Evolutionary conservation across 257 asterid genomes (phyloP).

Genomic region (Petunia axillaris): DNA sequence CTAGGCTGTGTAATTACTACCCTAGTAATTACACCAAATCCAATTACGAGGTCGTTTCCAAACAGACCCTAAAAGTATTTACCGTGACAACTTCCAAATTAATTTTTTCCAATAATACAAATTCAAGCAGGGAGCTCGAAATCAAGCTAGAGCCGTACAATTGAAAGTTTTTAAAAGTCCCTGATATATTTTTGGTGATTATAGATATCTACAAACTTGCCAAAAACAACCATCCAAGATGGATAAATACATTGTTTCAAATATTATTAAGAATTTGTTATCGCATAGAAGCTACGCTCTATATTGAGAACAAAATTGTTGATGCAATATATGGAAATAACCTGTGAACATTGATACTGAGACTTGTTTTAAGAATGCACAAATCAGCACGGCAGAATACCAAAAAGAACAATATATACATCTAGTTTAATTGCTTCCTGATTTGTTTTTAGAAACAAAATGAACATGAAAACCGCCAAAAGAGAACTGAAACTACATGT

Average conservation of each 20-base stretch:
- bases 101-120: not conserved
- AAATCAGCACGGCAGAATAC: no score
- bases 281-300: not conserved
- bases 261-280: no score
- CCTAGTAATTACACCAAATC: no score
- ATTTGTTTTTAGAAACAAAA: not conserved
- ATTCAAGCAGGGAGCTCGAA: not conserved
- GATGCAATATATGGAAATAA: not conserved
- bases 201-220: no score
- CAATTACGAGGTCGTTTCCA: no score
- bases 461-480: not conserved
- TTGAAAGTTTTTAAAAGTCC: no score
- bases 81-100: not conserved
- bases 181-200: no score
- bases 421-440: not conserved
- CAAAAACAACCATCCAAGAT: no score
- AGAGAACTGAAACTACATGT: not conserved
- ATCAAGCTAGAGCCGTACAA: not conserved
- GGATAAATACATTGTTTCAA: not conserved
- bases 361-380: no score
- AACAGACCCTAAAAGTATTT: not conserved
- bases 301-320: not conserved
- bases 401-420: not conserved
- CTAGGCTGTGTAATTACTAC: no score
- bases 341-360: not conserved